Conservation (phyloP, 2,329 filamentous ascomycete genomes). For the Epichloe elymi region DNA sequence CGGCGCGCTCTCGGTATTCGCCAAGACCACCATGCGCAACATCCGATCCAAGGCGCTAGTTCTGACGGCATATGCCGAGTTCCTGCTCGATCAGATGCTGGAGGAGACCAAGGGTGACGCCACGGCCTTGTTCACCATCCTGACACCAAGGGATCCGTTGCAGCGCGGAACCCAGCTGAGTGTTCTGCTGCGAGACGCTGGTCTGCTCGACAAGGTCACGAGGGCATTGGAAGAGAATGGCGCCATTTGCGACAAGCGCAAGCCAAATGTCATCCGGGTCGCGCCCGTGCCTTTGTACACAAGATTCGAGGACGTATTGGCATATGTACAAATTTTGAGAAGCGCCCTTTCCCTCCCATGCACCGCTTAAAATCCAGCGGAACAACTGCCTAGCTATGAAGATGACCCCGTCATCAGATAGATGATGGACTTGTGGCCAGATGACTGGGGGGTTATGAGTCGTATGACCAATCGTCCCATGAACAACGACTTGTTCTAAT, state of each 20-base stretch:
- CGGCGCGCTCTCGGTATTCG: constrained; percentile 62
- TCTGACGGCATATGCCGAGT: constrained; percentile 65
- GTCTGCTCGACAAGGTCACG: constrained; percentile 56
- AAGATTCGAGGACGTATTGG: constrained; percentile 57
- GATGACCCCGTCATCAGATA: too few relatives aligned
- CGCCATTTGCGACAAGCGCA: constrained; percentile 70
- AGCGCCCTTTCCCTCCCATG: constrained; percentile 15
- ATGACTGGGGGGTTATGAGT: too few relatives aligned
- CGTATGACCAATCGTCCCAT: too few relatives aligned
- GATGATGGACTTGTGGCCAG: too few relatives aligned
- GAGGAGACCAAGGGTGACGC: constrained; percentile 14
- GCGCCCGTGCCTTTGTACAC: constrained; percentile 81
- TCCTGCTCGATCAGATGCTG: constrained; percentile 40
- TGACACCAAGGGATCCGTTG: constrained; percentile 56
- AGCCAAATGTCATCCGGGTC: constrained; percentile 72
- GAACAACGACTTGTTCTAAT: too few relatives aligned
- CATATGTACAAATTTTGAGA: constrained; percentile 30
- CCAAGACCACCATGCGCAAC: constrained; percentile 53
- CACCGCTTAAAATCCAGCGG: too few relatives aligned
- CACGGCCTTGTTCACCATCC: constrained; percentile 38
- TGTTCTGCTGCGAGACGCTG: constrained; percentile 47
- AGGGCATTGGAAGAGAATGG: constrained; percentile 51
- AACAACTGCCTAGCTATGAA: too few relatives aligned
- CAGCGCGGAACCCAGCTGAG: constrained; percentile 72
- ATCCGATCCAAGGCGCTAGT: constrained; percentile 59